Base-by-base conservation (phyloP, 768 basidiomycete species). In the Mycena albidolilacea region DNA sequence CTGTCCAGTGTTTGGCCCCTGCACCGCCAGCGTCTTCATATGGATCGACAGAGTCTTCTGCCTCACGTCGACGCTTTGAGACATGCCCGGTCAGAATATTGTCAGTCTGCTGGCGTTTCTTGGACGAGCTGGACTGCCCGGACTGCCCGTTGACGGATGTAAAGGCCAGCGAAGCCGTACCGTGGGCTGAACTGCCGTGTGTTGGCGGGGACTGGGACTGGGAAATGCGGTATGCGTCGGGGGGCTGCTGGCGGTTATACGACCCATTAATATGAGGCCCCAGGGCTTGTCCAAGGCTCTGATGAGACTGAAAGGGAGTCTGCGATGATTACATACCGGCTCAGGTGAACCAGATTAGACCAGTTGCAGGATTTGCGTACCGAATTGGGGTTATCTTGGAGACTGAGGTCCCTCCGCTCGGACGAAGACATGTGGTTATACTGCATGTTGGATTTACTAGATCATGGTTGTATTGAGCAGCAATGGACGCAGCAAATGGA, bases 1-100 rank as follows among this genome's bases (percentile, higher is more conserved):
- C 94, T 0, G 93, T 93, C 93, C 93, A 95, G 76, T 95, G 93
- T 76, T 94, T 94, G 1, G 93, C 91, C 35, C 93, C 93, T 71
- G 89, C 88, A 5, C 83, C 87, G 10, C 80, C 79, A 65, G 87
- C 85, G 63, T 88, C 87, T 39, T 86, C 79, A 76, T 90, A 88
- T 72, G 84, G 87, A 55, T 75, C 76, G 63, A 86, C 83, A 7
- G 75, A 67, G 23, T 87, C 85, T 66, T 85, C 85, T n/a, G 79
- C 77, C 46, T 87, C 86, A 55, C 87, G 82, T 44, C 88, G 85
- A 57, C 88, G 85, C 82, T 89, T 89, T 74, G 81, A 81, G 38
- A 83, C 80, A 69, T 84, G 83, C 21, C 82, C 73, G 63, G 67
- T 79, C 62, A 83, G 76, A 50, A 80, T 55, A 57, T 68, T 65